Conservation (phyloP, 192 early-diverging fungal genomes). For the Pecoramyces ruminantium region DNA sequence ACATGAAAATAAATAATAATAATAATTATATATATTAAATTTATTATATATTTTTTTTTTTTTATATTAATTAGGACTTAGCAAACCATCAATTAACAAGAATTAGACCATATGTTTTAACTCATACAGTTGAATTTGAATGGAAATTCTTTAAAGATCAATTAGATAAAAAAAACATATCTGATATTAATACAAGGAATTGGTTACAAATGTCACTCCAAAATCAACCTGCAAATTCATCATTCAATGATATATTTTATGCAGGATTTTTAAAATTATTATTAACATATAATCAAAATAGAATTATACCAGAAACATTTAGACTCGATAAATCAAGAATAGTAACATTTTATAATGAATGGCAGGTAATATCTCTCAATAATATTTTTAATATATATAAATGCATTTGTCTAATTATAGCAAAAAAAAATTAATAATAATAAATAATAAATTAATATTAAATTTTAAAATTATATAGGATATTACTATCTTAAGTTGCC, state of each 20-base stretch:
- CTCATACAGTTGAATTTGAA: constrained; percentile 48
- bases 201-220: not conserved
- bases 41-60: no score
- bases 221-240: not conserved
- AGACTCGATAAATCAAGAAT: not conserved
- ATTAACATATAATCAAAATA: not conserved
- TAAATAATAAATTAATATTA: no score
- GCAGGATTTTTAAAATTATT: not conserved
- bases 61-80: constrained; percentile 17
- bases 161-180: not conserved
- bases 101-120: constrained; percentile 47
- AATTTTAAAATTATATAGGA: not conserved
- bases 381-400: no score
- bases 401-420: no score
- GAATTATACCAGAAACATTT: not conserved
- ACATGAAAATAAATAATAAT: no score
- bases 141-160: constrained; percentile 40
- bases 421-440: no score
- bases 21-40: no score
- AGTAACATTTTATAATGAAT: not conserved
- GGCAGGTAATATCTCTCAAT: not conserved
- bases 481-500: not conserved
- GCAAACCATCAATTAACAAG: constrained; percentile 47
- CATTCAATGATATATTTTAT: not conserved
- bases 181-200: not conserved